These are phyloP conservation scores for Fusarium cicatricum DNA, from an alignment of 2,329 filamentous ascomycete genomes.

Conservation along the genomic window DNA sequence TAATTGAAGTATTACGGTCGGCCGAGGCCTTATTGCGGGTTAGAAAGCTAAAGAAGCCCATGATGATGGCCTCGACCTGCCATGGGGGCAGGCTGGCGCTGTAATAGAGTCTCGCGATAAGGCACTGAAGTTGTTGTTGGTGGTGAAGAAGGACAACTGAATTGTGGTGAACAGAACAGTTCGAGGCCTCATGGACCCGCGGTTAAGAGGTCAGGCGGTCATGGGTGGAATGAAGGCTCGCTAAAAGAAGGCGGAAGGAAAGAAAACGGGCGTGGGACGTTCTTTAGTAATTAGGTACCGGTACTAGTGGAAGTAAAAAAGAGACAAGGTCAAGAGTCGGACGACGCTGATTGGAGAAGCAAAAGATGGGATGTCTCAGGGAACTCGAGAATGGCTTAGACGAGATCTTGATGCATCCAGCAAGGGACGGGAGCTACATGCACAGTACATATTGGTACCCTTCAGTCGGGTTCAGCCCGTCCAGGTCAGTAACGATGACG, in stretches of 20 bases:
- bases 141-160: neutral
- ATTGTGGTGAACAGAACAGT: neutral
- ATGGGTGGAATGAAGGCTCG: slow-evolving; percentile 6
- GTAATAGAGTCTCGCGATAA: neutral
- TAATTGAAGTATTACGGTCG: slow-evolving; percentile 20
- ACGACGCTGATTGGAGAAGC: slow-evolving; percentile 12
- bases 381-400: neutral
- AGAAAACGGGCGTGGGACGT: slow-evolving; percentile 14
- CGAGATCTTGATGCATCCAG: neutral
- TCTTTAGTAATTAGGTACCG: slow-evolving; percentile 19
- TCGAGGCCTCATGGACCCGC: slow-evolving; percentile 29
- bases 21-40: slow-evolving; percentile 31
- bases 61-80: slow-evolving; percentile 33
- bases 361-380: neutral
- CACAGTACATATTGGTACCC: too few relatives aligned
- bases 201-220: slow-evolving; percentile 28
- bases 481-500: slow-evolving; percentile 3
- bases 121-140: neutral
- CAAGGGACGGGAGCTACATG: too few relatives aligned
- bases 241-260: neutral
- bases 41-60: slow-evolving; percentile 42
- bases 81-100: slow-evolving; percentile 22
- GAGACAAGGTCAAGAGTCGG: slow-evolving; percentile 13
- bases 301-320: slow-evolving; percentile 4
- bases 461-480: too few relatives aligned